Base-by-base conservation (phyloP, 1,284 basidiomycete genomes). In the Mycosarcoma mackinlayi region DNA sequence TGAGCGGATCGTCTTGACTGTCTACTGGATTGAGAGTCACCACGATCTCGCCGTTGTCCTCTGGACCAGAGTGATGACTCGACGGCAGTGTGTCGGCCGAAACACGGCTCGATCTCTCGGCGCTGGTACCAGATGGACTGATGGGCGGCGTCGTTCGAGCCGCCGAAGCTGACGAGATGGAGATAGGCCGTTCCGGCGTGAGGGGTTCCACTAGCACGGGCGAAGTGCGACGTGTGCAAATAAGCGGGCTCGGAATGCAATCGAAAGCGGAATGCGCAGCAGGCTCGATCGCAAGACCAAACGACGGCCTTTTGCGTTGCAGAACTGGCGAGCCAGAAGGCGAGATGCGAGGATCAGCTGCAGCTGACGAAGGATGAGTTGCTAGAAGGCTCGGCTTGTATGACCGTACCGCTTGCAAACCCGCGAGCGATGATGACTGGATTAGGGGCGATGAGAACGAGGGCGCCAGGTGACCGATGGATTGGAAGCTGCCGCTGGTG, bases 201-300 rank as follows among this genome's bases (percentile, higher is more conserved):
- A 45, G 45, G 18, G 46, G 30, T 38, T 60, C 52, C 3, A 49
- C 42, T 7, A 52, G 45, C 18, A 52, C 63, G 6, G 55, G 39
- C 3, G 67, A 70, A 37, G 30, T 39, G 40, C 51, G 48, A n/a
- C 58, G 51, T 9, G 61, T 55, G 35, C 58, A 53, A 16, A 71
- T 37, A 6, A 62, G 45, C 38, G 68, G 68, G 38, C 68, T 71
- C 13, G 68, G 68, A 42, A 71, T 71, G 58, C 68, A 58, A 31
- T 71, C 62, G 23, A 71, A 71, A 4, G 68, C 68, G 5, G 62
- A 65, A n/a, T 65, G 62, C 11, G 68, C 68, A n/a, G 57, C 58
- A 5, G 68, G 62, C 34, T 61, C 62, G 48, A 71, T 71, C 35
- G 61, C 53, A 10, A 71, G 62, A 16, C 68, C 68, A 18, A 71